Base-by-base conservation (phyloP, 805 yeast species). In the Yarrowia divulgata region DNA sequence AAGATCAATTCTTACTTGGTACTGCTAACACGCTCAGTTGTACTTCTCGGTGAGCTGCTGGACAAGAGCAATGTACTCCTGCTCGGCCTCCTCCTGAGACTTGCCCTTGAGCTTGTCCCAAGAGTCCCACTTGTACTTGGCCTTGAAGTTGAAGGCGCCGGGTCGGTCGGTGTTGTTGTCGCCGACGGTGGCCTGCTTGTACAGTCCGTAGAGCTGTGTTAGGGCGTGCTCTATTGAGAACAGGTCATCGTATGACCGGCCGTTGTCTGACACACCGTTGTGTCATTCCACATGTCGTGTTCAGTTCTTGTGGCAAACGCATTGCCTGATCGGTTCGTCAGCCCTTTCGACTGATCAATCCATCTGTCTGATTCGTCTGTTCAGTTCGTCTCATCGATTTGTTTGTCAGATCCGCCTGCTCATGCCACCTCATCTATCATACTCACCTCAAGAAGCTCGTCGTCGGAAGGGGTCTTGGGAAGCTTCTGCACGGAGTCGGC, bases 71-170 rank as follows among this genome's bases (percentile, higher is more conserved):
- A 81, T 78, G 75, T 80, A 87, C 80, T 92, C 84, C 74, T 84
- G 72, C 84, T 94, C 98, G 71, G 99, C 99, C 43, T 92, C 98
- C 74, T 87, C 97, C 81, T 90, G 90, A 49, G 92, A 81, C 71
- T 85, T 86, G 70, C 99, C 99, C 83, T 90, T 90, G 77, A 89
- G 82, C 75, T 87, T 88, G 76, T 89, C 89, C 98, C 98, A 95
- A 9, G 98, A 86, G 78, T 93, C 94, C 98, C 98, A 95, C 85
- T 95, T 95, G 86, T 91, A 90, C 82, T 96, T 93, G 74, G 94
- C 98, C 83, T 90, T 92, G 82, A 95, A 85, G 82, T 93, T 97
- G 79, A 95, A 91, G 70, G 90, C 81, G 72, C 97, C 95, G 68
- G 99, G 99, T 83, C 91, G 91, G 69, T 85, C 83, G 71, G 97